Evolutionary conservation across 2,329 filamentous ascomycete genomes (phyloP).

Genomic region (Lachnellula cervina): DNA sequence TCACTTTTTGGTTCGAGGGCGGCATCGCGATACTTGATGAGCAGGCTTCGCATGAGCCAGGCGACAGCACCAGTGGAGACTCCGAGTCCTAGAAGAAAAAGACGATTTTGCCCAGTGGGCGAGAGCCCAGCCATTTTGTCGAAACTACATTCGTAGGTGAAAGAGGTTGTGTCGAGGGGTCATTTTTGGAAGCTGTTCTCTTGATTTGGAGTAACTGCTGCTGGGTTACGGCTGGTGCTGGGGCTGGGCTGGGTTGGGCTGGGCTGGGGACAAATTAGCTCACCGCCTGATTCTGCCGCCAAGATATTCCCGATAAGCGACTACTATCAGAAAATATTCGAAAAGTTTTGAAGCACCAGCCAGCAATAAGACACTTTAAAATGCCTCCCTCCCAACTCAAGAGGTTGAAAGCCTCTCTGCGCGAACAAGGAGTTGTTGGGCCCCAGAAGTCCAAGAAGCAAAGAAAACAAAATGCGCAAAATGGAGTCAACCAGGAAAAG

Average conservation of each 20-base stretch:
- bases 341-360: constrained; percentile 6
- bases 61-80: constrained; percentile 56
- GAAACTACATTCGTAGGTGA: constrained; percentile 19
- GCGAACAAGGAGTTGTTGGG: constrained; percentile 83
- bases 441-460: constrained; percentile 96
- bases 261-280: neutral
- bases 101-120: constrained; percentile 24
- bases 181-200: too few species aligned
- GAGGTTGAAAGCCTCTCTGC: constrained; percentile 84
- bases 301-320: constrained; percentile 20
- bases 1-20: constrained; percentile 61
- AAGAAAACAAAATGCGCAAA: constrained; percentile 68
- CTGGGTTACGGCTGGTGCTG: neutral
- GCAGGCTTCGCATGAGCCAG: constrained; percentile 51
- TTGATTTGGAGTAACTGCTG: too few species aligned
- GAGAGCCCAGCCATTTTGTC: constrained; percentile 28
- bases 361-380: constrained; percentile 21
- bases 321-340: constrained; percentile 14
- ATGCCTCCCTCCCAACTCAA: constrained; percentile 98
- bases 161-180: neutral
- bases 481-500: constrained; percentile 63
- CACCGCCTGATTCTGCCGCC: constrained; percentile 12
- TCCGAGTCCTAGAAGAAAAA: constrained; percentile 27
- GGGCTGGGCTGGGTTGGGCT: neutral
- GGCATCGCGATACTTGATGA: constrained; percentile 56